Percentiles rank a stretch among this genome's conserved stretches.
phyloP scores from a whole-genome alignment of 1,284 basidiomycete species.

The Puccinia novopanici region DNA sequence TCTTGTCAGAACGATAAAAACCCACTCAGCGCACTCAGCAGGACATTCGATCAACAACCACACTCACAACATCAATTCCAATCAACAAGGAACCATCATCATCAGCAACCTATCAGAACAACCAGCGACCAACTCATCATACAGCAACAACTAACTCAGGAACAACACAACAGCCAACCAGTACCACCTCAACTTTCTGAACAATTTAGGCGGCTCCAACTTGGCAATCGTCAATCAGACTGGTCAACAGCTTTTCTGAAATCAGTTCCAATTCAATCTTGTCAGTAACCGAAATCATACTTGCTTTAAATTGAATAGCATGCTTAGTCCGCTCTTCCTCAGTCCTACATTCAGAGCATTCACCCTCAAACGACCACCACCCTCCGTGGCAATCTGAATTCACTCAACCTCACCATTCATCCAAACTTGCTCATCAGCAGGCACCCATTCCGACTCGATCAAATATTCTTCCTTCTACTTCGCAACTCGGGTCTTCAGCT shows the following conservation, averaged over 20 bases:
- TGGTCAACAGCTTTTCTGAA: slow-evolving; percentile 15
- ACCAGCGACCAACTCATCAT: not conserved
- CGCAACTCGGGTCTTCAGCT: not conserved
- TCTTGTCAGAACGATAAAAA: not conserved
- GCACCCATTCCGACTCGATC: slow-evolving; percentile 1
- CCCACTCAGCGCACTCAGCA: slow-evolving; percentile 19
- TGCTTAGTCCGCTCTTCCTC: not conserved
- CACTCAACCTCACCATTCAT: not conserved
- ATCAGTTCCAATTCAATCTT: not conserved
- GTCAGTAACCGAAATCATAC: not conserved
- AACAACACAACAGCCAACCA: not conserved
- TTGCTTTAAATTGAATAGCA: not conserved
- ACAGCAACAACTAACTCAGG: not conserved
- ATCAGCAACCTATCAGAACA: not conserved
- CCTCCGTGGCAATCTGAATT: slow-evolving; percentile 22
- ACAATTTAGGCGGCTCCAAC: not conserved
- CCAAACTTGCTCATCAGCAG: not conserved
- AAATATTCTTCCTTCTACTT: not conserved
- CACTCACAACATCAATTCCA: not conserved
- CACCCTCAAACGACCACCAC: slow-evolving; percentile 4
- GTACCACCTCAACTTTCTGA: not conserved
- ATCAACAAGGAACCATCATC: not conserved
- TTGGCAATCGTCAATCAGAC: not conserved
- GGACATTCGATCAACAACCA: not conserved
- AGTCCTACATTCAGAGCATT: slow-evolving; percentile 14